Conservation (phyloP, 2,329 filamentous ascomycete species). For the Fusarium verrucosum region DNA sequence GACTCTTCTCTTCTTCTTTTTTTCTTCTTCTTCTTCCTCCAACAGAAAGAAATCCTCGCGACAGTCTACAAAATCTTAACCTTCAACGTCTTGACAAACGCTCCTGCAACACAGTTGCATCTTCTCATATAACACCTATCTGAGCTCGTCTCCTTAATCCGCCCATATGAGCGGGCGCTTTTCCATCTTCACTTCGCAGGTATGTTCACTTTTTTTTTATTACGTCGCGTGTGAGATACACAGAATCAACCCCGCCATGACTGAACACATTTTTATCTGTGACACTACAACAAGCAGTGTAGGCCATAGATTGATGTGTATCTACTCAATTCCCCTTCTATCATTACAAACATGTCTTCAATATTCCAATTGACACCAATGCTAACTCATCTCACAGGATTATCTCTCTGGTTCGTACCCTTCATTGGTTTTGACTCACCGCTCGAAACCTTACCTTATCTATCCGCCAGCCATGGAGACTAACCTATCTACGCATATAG, state of each 20-base stretch:
- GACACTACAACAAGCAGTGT: conserved; percentile 13
- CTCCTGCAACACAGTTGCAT: conserved; percentile 23
- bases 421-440: conserved; percentile 53
- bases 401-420: conserved; percentile 75
- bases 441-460: conserved; percentile 38
- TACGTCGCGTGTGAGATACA: conserved; percentile 5
- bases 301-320: background rate
- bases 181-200: conserved; percentile 88
- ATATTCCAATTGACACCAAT: conserved; percentile 39
- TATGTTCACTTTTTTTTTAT: conserved; percentile 52
- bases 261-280: conserved; percentile 15
- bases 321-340: conserved; percentile 6
- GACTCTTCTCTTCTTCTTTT: conserved; percentile 26
- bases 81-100: conserved; percentile 15
- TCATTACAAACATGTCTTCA: conserved; percentile 5
- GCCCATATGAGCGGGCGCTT: conserved; percentile 87
- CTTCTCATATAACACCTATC: conserved; percentile 38
- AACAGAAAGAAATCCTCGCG: conserved; percentile 35
- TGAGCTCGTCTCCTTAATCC: conserved; percentile 55
- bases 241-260: conserved; percentile 33
- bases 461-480: conserved; percentile 14
- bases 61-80: conserved; percentile 1
- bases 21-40: conserved; percentile 16
- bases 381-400: conserved; percentile 66
- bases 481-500: conserved; percentile 42